These are phyloP conservation scores for Suillus spraguei DNA, from an alignment of 768 basidiomycete genomes.

Conservation along the genomic window DNA sequence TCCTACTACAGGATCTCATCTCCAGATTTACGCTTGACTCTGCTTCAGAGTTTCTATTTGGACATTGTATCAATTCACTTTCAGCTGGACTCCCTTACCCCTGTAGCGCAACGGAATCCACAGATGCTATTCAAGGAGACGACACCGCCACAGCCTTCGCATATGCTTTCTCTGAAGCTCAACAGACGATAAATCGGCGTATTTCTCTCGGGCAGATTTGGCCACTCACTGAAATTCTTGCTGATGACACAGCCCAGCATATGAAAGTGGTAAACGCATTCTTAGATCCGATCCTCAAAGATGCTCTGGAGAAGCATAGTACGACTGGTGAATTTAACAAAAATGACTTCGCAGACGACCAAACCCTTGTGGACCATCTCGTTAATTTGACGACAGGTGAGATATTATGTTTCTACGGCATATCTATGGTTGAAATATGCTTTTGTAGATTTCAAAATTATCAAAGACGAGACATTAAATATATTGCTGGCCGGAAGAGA, in stretches of 20 bases:
- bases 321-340: constrained; percentile 13
- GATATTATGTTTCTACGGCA: not conserved
- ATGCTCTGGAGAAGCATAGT: constrained; percentile 33
- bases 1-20: constrained; percentile 39
- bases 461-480: constrained; percentile 46
- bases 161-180: constrained; percentile 36
- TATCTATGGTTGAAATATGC: not conserved
- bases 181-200: constrained; percentile 32
- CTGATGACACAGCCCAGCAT: constrained; percentile 31
- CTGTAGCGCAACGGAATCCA: constrained; percentile 21
- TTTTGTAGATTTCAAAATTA: constrained; percentile 30
- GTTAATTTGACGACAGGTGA: constrained; percentile 41
- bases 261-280: constrained; percentile 43
- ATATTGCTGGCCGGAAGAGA: constrained; percentile 48
- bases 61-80: constrained; percentile 43
- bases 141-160: constrained; percentile 30
- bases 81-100: constrained; percentile 41
- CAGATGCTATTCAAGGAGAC: constrained; percentile 12
- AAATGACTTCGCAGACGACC: constrained; percentile 29
- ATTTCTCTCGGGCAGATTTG: constrained; percentile 34
- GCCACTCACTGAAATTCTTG: constrained; percentile 42
- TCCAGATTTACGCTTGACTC: constrained; percentile 53
- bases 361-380: constrained; percentile 44
- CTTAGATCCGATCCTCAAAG: constrained; percentile 41
- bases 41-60: too few species aligned